phyloP scores from a whole-genome alignment of 2,329 filamentous ascomycete genomes.

The Neofusicoccum sp. region DNA sequence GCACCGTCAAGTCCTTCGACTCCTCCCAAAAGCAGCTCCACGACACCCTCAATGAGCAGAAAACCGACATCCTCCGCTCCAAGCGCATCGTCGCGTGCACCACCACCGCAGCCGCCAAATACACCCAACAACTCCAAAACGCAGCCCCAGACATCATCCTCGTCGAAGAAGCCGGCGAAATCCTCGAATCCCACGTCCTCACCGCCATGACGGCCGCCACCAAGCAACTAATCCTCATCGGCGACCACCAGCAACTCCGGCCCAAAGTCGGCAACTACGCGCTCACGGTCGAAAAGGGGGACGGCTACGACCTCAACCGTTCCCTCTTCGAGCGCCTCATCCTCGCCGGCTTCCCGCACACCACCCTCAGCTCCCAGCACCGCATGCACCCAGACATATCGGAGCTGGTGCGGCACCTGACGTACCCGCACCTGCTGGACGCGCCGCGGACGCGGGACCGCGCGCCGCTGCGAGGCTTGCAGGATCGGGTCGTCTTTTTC shows the following conservation, averaged over 20 bases:
- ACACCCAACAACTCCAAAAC: constrained; percentile 56
- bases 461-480: constrained; percentile 58
- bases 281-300: constrained; percentile 64
- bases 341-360: constrained; percentile 55
- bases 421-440: constrained; percentile 65
- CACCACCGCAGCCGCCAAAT: constrained; percentile 69
- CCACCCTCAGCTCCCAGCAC: constrained; percentile 63
- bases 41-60: constrained; percentile 31
- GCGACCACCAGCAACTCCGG: constrained; percentile 72
- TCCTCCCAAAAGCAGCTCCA: constrained; percentile 34
- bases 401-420: constrained; percentile 57
- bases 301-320: constrained; percentile 67
- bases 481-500: constrained; percentile 65
- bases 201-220: constrained; percentile 59
- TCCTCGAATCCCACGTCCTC: constrained; percentile 68
- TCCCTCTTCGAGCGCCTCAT: constrained; percentile 73
- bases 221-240: constrained; percentile 69
- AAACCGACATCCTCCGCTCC: constrained; percentile 43
- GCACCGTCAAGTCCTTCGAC: constrained; percentile 47
- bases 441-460: constrained; percentile 53
- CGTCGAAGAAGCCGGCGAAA: constrained; percentile 74
- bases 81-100: constrained; percentile 71
- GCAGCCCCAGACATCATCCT: constrained; percentile 63
- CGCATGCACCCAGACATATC: constrained; percentile 72
- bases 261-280: constrained; percentile 66